Evolutionary conservation across 257 asterid species (phyloP).

Genomic region (Lantana camara): DNA sequence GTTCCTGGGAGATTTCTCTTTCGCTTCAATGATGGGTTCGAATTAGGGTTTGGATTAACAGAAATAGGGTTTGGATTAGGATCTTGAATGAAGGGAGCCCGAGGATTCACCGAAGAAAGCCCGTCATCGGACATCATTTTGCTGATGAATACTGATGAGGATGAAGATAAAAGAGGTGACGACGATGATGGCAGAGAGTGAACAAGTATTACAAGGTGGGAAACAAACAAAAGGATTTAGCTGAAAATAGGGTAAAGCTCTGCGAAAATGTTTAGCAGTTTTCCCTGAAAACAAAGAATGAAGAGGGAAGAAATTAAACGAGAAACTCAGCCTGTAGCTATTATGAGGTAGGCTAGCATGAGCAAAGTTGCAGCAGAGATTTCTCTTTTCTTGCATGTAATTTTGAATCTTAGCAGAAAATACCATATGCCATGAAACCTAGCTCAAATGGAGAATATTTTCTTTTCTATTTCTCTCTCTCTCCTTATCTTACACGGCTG

Average conservation of each 20-base stretch:
- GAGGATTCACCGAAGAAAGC: slow-evolving; percentile 52
- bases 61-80: slow-evolving; percentile 33
- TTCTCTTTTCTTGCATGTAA: slow-evolving; percentile 36
- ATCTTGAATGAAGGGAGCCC: slow-evolving; percentile 72
- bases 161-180: background rate
- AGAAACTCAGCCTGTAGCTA: background rate
- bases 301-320: slow-evolving; percentile 10
- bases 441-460: slow-evolving; percentile 39
- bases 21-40: slow-evolving; percentile 61
- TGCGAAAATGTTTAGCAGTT: slow-evolving; percentile 20
- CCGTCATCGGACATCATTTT: slow-evolving; percentile 77
- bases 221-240: slow-evolving; percentile 41
- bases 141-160: no score
- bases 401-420: slow-evolving; percentile 53
- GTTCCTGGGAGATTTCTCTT: slow-evolving; percentile 88
- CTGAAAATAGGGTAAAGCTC: slow-evolving; percentile 47
- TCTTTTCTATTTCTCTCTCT: slow-evolving; percentile 23
- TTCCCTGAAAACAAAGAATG: slow-evolving; percentile 24
- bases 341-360: background rate
- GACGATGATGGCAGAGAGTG: background rate
- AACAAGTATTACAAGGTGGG: slow-evolving; percentile 19
- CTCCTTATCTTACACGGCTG: slow-evolving; percentile 54
- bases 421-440: slow-evolving; percentile 40
- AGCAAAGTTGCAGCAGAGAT: slow-evolving; percentile 17
- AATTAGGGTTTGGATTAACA: slow-evolving; percentile 44